Evolutionary conservation across 768 basidiomycete species (phyloP), one percentile per base, ranked within the genome.

Genomic region (Rhodotorula kratochvilovae): DNA sequence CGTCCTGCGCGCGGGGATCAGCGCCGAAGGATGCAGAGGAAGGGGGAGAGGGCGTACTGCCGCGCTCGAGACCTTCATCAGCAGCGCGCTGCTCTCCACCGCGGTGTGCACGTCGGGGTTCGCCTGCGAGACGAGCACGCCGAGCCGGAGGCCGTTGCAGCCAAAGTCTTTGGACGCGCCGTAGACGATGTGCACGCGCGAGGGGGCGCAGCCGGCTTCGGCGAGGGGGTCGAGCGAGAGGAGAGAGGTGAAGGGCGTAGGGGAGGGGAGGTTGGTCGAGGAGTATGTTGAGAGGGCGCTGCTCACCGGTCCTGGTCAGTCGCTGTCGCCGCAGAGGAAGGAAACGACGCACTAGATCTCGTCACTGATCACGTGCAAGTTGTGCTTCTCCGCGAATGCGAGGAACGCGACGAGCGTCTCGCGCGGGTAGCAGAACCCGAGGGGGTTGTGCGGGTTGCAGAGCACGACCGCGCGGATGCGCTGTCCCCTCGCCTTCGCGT

Each of bases 381-480:
- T 68, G 46, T 70, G 70, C 68, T 71, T 74, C 66, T 78, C 74
- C 29, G 66, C 72, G 50, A 78, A 77, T 7, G 58, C 54, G 45
- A 67, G 70, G 55, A 77, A 77, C 4, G 62, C 77, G 27, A 75
- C 29, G 25, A 78, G 70, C 8, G 73, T 68, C 33, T 76, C 76
- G 29, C 68, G 62, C 17, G 73, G 66, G 42, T 77, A 77, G 61
- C 71, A 73, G 74, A 77, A 78, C 17, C 77, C 75, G 6, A 75
- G 69, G 16, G 77, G 77, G 46, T 78, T 78, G 61, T 77, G 63
- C 11, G 77, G 77, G 66, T 78, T 78, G 64, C 71, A 73, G 3
- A 78, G 25, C 51, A 78, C 72, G 15, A 78, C 33, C 3, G 72
- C 76, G 19, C 68, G 25, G 50, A 72, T 70, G 61, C 58, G 46